phyloP scores from a whole-genome alignment of 2,329 filamentous ascomycete genomes.

The Diaporthe vexans region DNA sequence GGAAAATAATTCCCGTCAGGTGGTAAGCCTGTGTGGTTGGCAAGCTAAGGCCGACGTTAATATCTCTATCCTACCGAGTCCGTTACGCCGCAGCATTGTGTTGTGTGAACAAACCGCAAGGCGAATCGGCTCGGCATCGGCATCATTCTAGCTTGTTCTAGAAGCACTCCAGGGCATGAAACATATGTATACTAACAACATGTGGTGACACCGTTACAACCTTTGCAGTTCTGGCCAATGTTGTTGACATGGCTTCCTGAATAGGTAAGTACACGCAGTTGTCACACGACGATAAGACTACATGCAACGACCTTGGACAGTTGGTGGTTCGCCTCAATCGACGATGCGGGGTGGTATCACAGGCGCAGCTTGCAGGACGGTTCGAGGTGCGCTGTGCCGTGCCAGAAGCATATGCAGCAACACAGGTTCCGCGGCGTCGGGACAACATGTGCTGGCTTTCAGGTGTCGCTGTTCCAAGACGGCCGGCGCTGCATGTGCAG shows the following conservation, averaged over 20 bases:
- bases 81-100: too few species aligned
- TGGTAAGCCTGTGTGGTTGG: neutral
- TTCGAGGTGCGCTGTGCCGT: neutral
- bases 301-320: too few species aligned
- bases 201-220: neutral
- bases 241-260: slow-evolving; percentile 23
- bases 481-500: neutral
- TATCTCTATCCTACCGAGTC: too few species aligned
- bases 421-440: neutral
- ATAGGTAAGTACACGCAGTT: slow-evolving; percentile 19
- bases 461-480: neutral
- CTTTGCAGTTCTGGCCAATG: neutral
- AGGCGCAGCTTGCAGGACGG: neutral
- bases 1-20: neutral
- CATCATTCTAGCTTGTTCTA: slow-evolving; percentile 24
- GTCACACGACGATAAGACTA: neutral
- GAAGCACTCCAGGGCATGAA: slow-evolving; percentile 5
- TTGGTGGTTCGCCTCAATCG: neutral
- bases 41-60: too few species aligned
- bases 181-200: neutral
- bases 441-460: neutral
- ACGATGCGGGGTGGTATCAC: neutral
- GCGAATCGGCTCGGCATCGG: neutral
- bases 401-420: neutral
- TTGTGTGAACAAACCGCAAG: too few species aligned